Conservation (phyloP, 2,329 filamentous ascomycete genomes). For the Fusarium globosum region DNA sequence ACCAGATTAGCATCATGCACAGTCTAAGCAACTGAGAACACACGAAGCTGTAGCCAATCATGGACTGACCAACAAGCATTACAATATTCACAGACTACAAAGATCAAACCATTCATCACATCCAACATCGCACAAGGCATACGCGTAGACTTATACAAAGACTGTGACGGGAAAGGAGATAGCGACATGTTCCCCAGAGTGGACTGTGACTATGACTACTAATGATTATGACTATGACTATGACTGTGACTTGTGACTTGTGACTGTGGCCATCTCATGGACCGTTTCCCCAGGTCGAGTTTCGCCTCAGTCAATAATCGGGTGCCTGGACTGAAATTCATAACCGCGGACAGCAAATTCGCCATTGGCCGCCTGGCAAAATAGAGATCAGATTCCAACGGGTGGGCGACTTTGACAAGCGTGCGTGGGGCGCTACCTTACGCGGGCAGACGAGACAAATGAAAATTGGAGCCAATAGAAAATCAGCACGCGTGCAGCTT, state of each 20-base stretch:
- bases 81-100: background rate
- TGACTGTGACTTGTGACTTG: background rate
- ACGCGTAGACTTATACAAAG: background rate
- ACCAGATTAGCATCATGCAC: background rate
- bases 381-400: slow-evolving; percentile 17
- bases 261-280: background rate
- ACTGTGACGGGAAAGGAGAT: background rate
- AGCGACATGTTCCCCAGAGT: slow-evolving; percentile 23
- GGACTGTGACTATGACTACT: background rate
- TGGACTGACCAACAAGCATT: background rate
- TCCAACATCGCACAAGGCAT: background rate
- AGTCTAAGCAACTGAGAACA: background rate
- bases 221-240: background rate
- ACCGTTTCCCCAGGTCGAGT: slow-evolving; percentile 13
- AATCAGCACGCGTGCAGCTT: slow-evolving; percentile 37
- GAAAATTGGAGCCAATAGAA: slow-evolving; percentile 42
- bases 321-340: slow-evolving; percentile 20
- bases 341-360: slow-evolving; percentile 10
- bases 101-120: background rate
- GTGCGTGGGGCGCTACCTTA: slow-evolving; percentile 10
- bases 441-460: background rate
- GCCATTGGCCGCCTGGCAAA: slow-evolving; percentile 30
- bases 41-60: background rate
- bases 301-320: slow-evolving; percentile 15
- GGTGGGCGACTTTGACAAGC: background rate